These are phyloP conservation scores for Przewalskia tangutica DNA, from an alignment of 257 asterid species.

Conservation along the genomic window DNA sequence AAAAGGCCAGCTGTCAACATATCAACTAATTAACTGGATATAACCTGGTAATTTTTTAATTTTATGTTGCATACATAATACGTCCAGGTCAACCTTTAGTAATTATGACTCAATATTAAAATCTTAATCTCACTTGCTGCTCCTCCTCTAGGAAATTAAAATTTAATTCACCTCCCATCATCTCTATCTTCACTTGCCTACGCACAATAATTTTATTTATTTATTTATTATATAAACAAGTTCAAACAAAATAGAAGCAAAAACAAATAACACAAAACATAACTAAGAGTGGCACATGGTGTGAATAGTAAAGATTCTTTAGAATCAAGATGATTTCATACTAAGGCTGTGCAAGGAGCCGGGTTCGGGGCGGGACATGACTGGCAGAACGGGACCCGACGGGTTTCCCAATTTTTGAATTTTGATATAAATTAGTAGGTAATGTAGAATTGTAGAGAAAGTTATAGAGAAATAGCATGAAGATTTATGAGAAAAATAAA, in stretches of 20 bases:
- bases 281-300: not conserved
- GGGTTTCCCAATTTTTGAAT: too few relatives aligned
- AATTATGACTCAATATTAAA: not conserved
- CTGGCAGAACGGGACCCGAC: too few relatives aligned
- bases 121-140: not conserved
- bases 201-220: not conserved
- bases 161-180: not conserved
- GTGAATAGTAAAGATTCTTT: not conserved
- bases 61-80: not conserved
- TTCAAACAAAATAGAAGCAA: not conserved
- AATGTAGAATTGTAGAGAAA: too few relatives aligned
- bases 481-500: too few relatives aligned
- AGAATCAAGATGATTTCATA: not conserved
- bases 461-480: too few relatives aligned
- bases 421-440: too few relatives aligned
- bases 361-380: too few relatives aligned
- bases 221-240: not conserved
- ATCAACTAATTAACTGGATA: not conserved
- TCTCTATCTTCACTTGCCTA: not conserved
- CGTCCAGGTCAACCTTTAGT: not conserved
- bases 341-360: too few relatives aligned
- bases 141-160: not conserved
- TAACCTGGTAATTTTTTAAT: too few relatives aligned
- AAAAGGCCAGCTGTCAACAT: not conserved
- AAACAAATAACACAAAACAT: not conserved